phyloP scores from a whole-genome alignment of 768 basidiomycete genomes.

The Amanita thiersii region DNA sequence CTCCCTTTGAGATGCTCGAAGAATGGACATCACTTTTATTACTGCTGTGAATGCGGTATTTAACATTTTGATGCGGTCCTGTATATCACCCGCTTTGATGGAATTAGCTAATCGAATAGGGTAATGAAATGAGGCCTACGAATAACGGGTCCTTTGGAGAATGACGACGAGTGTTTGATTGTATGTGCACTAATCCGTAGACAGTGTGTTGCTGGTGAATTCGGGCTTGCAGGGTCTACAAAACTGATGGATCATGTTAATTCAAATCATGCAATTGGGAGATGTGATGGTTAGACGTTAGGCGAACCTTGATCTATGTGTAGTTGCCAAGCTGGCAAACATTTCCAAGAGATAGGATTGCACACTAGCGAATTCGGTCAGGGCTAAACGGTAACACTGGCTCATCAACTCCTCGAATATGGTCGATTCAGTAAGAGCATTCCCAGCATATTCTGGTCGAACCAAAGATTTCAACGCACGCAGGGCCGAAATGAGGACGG shows the following conservation, averaged over 20 bases:
- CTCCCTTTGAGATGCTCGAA: conserved; percentile 50
- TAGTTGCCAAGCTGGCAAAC: conserved; percentile 47
- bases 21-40: conserved; percentile 45
- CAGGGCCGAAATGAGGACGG: conserved; percentile 53
- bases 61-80: conserved; percentile 59
- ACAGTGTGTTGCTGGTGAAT: conserved; percentile 57
- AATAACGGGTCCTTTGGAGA: conserved; percentile 39
- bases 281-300: background rate
- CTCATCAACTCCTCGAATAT: conserved; percentile 88
- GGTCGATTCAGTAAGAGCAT: conserved; percentile 68
- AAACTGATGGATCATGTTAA: conserved; percentile 12
- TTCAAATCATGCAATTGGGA: background rate
- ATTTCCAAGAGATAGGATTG: conserved; percentile 70
- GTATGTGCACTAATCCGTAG: conserved; percentile 78
- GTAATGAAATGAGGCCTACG: conserved; percentile 27
- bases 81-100: conserved; percentile 37
- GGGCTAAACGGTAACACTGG: conserved; percentile 81
- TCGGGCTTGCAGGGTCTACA: conserved; percentile 30
- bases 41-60: conserved; percentile 56
- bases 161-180: conserved; percentile 62
- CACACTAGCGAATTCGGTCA: conserved; percentile 72
- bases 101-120: background rate
- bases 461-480: conserved; percentile 78
- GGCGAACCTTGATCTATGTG: conserved; percentile 22
- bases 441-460: conserved; percentile 71